Conservation (phyloP, 2,329 filamentous ascomycete genomes). For the Fusarium haematococcum region DNA sequence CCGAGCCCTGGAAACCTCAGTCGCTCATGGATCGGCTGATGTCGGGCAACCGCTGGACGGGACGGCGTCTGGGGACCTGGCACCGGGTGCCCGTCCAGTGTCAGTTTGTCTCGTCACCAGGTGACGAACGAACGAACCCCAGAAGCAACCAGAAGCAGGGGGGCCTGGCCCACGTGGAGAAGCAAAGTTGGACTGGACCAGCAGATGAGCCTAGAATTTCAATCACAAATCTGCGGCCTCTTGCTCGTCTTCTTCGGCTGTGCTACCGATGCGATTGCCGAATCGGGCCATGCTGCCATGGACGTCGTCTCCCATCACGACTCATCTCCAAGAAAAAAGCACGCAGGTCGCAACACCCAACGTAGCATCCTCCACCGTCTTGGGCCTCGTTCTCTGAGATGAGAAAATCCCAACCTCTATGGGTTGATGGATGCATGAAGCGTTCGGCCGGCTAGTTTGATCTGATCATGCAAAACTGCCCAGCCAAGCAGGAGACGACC, state of each 20-base stretch:
- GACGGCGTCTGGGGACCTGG: background rate
- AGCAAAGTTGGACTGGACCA: conserved; percentile 19
- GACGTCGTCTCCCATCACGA: background rate
- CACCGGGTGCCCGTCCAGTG: conserved; percentile 5
- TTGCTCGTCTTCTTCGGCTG: background rate
- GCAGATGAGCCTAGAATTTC: conserved; percentile 1
- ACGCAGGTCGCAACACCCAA: conserved; percentile 10
- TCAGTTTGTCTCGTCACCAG: conserved; percentile 24
- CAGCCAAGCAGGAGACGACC: background rate
- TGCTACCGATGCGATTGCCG: conserved; percentile 4
- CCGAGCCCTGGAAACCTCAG: background rate
- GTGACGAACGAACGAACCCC: conserved; percentile 8
- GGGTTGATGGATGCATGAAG: background rate
- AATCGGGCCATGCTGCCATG: conserved; percentile 8
- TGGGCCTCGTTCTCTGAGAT: background rate
- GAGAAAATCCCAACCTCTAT: background rate
- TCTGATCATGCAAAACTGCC: conserved; percentile 22
- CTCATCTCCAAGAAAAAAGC: background rate
- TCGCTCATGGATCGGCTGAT: conserved; percentile 44
- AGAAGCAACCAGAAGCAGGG: background rate
- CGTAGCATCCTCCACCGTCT: background rate
- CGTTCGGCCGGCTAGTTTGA: background rate
- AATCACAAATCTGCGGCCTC: background rate
- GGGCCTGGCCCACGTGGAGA: conserved; percentile 36
- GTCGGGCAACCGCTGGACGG: conserved; percentile 35